Evolutionary conservation across 441 rosid species (phyloP), one percentile per base, ranked within the genome.

Genomic region (Adansonia rubrostipa): DNA sequence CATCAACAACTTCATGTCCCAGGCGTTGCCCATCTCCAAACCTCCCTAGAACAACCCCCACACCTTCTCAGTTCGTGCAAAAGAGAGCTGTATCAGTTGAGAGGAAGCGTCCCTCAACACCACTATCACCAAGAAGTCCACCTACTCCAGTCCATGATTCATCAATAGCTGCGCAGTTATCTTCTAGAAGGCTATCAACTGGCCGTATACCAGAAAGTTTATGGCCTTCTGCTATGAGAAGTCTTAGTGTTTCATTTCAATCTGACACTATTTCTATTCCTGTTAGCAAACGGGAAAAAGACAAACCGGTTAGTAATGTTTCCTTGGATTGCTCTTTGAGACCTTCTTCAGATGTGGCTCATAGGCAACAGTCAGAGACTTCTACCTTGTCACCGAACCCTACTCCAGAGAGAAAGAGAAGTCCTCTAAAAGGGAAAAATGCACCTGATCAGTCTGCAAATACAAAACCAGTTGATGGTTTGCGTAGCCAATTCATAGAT

Each of bases 171-270:
- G 77, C 78, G 69, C 89, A 88, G 44, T 73, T 86, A 73, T 79
- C 89, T 64, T 83, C 93, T 72, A 90, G 98, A 85, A 90, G 91
- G 87, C 70, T 84, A 72, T 89, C 89, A 75, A 80, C 81, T 9
- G 89, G 93, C 63, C 88, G 93, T 73, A 81, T 92, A 81, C 94
- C 95, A 2, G 99, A 96, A 84, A 84, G 96, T 80, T 86, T 96
- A 88, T 96, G 99, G 99, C 99, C 99, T 80, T 96, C 99, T 75
- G 94, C 99, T 11, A 96, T 96, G 98, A 89, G 99, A 86, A 96
- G 99, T 86, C 97, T 96, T 79, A 96, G 91, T 72, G 98, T 90
- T 76, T 94, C 99, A 1, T 93, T 96, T 87, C 99, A 96, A 88
- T 92, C 96, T 0, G 99, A 94, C 89, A 81, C 85, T 44, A 89